These are phyloP conservation scores for Backusella morwellensis DNA, from an alignment of 192 early-diverging fungal species.

Conservation along the genomic window DNA sequence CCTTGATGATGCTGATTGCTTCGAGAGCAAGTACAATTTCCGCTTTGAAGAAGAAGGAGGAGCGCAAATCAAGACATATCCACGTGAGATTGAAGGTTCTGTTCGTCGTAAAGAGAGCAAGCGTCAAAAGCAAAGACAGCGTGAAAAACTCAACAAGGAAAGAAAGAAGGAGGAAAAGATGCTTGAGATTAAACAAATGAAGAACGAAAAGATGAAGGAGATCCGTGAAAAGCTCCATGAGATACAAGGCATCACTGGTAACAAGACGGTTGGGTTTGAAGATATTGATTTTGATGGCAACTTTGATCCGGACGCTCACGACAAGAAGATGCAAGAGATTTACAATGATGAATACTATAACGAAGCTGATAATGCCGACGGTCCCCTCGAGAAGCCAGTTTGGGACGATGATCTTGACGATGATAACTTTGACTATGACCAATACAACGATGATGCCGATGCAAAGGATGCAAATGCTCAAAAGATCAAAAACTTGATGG, in stretches of 20 bases:
- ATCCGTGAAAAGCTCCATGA: conserved; percentile 77
- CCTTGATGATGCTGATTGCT: conserved; percentile 80
- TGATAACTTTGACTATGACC: conserved; percentile 82
- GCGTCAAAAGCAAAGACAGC: conserved; percentile 73
- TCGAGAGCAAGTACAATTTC: conserved; percentile 92
- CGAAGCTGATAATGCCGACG: conserved; percentile 40
- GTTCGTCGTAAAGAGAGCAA: conserved; percentile 81
- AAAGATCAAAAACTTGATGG: conserved; percentile 71
- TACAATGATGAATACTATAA: conserved; percentile 77
- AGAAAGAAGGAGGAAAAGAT: conserved; percentile 66
- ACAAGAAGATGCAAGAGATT: conserved; percentile 77
- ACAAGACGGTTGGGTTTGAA: conserved; percentile 67
- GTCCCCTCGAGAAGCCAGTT: conserved; percentile 69
- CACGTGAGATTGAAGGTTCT: conserved; percentile 80
- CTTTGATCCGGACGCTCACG: conserved; percentile 87
- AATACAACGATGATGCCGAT: conserved; percentile 25
- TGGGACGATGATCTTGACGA: conserved; percentile 83
- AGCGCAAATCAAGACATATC: conserved; percentile 67
- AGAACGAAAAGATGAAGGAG: conserved; percentile 90
- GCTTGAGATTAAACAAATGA: conserved; percentile 88
- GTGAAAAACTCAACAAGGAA: conserved; percentile 68
- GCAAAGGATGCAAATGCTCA: conserved; percentile 30
- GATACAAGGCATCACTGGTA: conserved; percentile 86
- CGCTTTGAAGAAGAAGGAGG: conserved; percentile 87
- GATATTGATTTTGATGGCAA: conserved; percentile 87